Evolutionary conservation across 1,139 yeast species (phyloP), one percentile per base, ranked within the genome.

Genomic region (Geotrichum restrictum): DNA sequence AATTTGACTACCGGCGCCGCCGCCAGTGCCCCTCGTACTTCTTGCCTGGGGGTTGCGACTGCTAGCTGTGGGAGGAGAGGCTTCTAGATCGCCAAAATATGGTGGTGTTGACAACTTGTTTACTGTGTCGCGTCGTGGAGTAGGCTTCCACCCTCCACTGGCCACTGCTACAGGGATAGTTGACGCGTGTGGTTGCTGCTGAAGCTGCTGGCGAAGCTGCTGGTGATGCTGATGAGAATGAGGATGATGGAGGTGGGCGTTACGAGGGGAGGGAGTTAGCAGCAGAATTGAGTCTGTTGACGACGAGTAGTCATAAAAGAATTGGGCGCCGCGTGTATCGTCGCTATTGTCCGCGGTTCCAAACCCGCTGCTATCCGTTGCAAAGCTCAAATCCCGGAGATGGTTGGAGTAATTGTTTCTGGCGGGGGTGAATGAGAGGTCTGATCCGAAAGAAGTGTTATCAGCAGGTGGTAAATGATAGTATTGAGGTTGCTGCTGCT

Each of bases 251-350:
- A 16, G 40, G 6, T 37, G 16, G 4, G 19, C 5, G 19, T 19
- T 16, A 14, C 21, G 33, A 24, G 45, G 42, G 2, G 50, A 42
- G 19, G 50, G 40, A 18, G 41, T 33, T 24, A 48, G 33, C 18
- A 40, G 36, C 11, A 32, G 45, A 16, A 48, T 48, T 11, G 50
- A 48, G 29, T 48, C 50, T 3, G 50, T 48, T 14, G 50, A 48
- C n/a, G 50, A 48, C n/a, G 50, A 48, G 42, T 48, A 48, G 41
- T 48, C 50, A 27, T 48, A 48, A 33, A 40, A 48, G 33, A 48
- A 48, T 19, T 24, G 16, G 22, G 39, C 40, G n/a, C 41, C 41
- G 18, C 41, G 22, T 13, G 19, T 45, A 2, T 45, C 48, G 39
- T 45, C 48, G n/a, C 45, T 22, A 14, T 19, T 19, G 36, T 31